phyloP scores from a whole-genome alignment of 1,139 yeast species.

The Debaryomycetaceae sp. region DNA sequence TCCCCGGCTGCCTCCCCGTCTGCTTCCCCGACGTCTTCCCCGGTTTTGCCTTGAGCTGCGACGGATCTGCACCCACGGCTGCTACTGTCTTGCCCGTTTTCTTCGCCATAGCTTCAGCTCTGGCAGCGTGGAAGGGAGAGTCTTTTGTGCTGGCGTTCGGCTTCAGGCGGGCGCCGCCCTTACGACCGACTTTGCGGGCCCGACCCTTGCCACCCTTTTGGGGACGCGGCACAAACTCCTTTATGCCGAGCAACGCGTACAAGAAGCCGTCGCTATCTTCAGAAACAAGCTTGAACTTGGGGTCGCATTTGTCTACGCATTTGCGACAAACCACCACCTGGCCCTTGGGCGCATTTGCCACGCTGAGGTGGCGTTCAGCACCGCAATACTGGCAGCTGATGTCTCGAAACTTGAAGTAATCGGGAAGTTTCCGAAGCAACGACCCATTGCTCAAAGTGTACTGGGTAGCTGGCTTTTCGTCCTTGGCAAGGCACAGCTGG shows the following conservation, averaged over 20 bases:
- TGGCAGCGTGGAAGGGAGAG: slow-evolving; percentile 33
- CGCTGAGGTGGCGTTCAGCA: slow-evolving; percentile 35
- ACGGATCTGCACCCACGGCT: slow-evolving; percentile 33
- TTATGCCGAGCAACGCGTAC: slow-evolving; percentile 45
- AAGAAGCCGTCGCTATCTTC: slow-evolving; percentile 48
- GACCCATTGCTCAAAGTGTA: slow-evolving; percentile 55
- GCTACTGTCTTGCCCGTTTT: slow-evolving; percentile 40
- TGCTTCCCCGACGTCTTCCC: background rate
- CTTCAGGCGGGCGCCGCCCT: slow-evolving; percentile 22
- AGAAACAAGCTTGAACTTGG: slow-evolving; percentile 26
- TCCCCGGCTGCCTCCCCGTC: slow-evolving; percentile 1
- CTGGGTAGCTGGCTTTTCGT: slow-evolving; percentile 45
- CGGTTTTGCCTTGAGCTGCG: slow-evolving; percentile 10
- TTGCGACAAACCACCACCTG: slow-evolving; percentile 35
- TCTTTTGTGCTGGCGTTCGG: slow-evolving; percentile 28
- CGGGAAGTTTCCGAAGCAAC: slow-evolving; percentile 42
- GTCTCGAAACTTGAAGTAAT: slow-evolving; percentile 48
- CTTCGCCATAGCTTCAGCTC: slow-evolving; percentile 29
- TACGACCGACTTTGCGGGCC: slow-evolving; percentile 21
- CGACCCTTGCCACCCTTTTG: slow-evolving; percentile 17
- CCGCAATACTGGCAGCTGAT: slow-evolving; percentile 45
- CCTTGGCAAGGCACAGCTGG: slow-evolving; percentile 40
- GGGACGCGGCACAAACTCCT: slow-evolving; percentile 30
- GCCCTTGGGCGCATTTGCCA: slow-evolving; percentile 20
- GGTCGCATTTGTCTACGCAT: slow-evolving; percentile 30